phyloP scores from a whole-genome alignment of 1,139 yeast species.

The Suhomyces kunorum region DNA sequence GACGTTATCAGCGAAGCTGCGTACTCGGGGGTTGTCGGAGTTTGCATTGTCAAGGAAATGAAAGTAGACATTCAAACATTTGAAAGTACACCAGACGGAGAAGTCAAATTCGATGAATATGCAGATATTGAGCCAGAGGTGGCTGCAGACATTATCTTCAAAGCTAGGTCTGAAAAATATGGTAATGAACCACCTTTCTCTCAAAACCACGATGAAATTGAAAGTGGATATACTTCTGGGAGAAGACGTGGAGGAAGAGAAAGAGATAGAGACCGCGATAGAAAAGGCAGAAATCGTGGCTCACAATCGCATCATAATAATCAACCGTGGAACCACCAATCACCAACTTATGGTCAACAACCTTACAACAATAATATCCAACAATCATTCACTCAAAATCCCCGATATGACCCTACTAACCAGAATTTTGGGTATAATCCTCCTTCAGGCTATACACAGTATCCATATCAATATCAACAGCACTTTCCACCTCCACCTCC shows the following conservation, averaged over 20 bases:
- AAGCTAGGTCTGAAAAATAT: constrained; percentile 31
- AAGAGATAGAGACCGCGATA: constrained; percentile 5
- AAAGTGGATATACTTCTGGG: neutral
- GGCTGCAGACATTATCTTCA: constrained; percentile 53
- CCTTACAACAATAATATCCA: neutral
- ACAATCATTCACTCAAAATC: no score
- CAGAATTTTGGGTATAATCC: neutral
- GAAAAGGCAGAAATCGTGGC: constrained; percentile 5
- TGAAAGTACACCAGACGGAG: constrained; percentile 67
- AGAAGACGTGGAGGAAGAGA: constrained; percentile 1
- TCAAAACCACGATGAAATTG: neutral
- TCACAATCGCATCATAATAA: neutral
- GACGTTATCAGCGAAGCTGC: constrained; percentile 76
- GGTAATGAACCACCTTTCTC: constrained; percentile 12
- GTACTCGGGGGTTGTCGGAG: constrained; percentile 74
- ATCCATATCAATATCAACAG: constrained; percentile 17
- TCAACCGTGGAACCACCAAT: neutral
- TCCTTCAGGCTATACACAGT: neutral
- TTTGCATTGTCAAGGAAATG: constrained; percentile 62
- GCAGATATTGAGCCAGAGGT: constrained; percentile 63
- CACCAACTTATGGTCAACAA: neutral
- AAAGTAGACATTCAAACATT: constrained; percentile 73
- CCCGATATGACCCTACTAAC: neutral
- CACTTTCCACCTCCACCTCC: constrained; percentile 14
- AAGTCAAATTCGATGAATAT: constrained; percentile 81